Conservation (phyloP, 164 flowering plant species). For the Euptelea pleiosperma region DNA sequence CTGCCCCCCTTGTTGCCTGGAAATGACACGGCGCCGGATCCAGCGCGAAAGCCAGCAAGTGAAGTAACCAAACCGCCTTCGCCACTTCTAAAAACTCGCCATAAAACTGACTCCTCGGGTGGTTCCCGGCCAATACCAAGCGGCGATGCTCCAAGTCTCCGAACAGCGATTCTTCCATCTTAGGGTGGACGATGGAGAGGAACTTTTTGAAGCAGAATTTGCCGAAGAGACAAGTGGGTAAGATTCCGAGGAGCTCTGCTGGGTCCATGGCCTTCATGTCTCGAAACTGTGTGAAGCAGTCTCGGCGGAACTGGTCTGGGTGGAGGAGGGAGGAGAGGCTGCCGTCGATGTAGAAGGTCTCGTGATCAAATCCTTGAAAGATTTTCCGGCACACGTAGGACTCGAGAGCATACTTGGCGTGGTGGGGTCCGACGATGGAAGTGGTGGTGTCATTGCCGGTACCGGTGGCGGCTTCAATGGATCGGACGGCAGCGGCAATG, state of each 20-base stretch:
- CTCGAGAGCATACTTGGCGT: conserved; percentile 79
- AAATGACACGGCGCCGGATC: conserved; percentile 76
- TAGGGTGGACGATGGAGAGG: conserved; percentile 71
- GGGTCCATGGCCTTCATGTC: conserved; percentile 95
- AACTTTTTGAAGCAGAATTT: conserved; percentile 76
- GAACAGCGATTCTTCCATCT: conserved; percentile 93
- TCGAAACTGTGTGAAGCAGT: conserved; percentile 71
- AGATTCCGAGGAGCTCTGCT: conserved; percentile 69
- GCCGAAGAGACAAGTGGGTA: conserved; percentile 74
- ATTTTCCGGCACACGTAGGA: conserved; percentile 70
- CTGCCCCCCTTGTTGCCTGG: conserved; percentile 74
- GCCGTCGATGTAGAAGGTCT: conserved; percentile 93
- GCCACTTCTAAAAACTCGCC: conserved; percentile 66
- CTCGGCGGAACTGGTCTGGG: conserved; percentile 73
- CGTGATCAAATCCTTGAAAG: conserved; percentile 92
- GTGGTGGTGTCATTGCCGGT: conserved; percentile 9
- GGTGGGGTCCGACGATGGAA: conserved; percentile 35
- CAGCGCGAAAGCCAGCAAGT: conserved; percentile 79
- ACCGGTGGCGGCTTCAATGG: conserved; percentile 58
- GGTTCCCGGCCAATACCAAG: conserved; percentile 57
- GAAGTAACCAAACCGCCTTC: conserved; percentile 88
- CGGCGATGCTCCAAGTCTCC: conserved; percentile 72
- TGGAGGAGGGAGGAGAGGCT: conserved; percentile 76
- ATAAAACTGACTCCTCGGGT: conserved; percentile 79
- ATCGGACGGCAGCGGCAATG: conserved; percentile 77